A percentile compares a stretch with the other conserved stretches of the same genome.
These are phyloP conservation scores for Trichoderma polysporum DNA, from an alignment of 2,329 filamentous ascomycete genomes.

Conservation along the genomic window DNA sequence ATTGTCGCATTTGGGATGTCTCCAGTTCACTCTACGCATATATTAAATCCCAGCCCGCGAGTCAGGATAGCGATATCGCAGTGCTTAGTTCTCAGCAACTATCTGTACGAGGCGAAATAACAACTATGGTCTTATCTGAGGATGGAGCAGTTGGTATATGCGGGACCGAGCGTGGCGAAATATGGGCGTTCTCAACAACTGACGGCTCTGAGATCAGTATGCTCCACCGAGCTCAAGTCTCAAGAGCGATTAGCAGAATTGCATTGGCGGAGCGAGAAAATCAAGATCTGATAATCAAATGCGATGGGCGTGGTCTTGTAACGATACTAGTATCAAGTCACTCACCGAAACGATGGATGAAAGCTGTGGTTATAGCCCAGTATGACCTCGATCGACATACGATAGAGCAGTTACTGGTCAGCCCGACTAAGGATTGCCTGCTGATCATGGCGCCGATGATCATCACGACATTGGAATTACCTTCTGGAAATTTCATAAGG, in stretches of 20 bases:
- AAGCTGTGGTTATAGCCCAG: background rate
- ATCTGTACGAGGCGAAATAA: background rate
- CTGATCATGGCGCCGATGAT: background rate
- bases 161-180: conserved; percentile 1
- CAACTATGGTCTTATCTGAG: background rate
- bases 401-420: conserved; percentile 7
- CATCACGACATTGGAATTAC: background rate
- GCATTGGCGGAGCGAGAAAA: background rate
- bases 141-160: conserved; percentile 2
- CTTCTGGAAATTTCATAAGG: background rate
- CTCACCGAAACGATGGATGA: background rate
- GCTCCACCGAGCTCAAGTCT: background rate
- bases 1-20: conserved; percentile 6
- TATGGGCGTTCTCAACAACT: background rate
- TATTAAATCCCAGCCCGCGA: background rate
- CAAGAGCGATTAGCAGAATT: background rate
- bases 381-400: background rate
- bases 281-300: background rate
- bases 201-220: background rate
- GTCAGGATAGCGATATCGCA: background rate
- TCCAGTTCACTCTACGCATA: background rate
- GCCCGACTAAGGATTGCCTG: background rate
- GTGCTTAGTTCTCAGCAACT: background rate
- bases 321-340: background rate
- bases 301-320: background rate